Base-by-base conservation (phyloP, 2,329 filamentous ascomycete genomes). In the Cercospora citrullina region DNA sequence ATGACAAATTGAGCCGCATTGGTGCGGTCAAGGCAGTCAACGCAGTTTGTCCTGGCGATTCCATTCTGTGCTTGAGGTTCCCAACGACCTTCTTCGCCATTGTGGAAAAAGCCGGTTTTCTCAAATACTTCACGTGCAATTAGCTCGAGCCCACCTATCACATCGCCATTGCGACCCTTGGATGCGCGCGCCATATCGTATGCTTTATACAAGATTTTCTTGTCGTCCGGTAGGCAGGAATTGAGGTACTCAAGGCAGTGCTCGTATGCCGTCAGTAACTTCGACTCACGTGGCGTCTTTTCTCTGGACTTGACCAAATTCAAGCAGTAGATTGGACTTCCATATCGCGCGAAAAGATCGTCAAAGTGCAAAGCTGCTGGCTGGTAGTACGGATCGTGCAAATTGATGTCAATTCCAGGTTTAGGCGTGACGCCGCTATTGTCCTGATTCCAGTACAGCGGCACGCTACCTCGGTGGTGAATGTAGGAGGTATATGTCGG, bases 1-100 rank as follows among this genome's bases (percentile, higher is more conserved):
- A 99, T 96, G 31, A 99, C 94, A 74, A 98, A 99, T 77, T 99
- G 95, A 1, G 95, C 95, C 2, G 95, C 95, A 77, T 99, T 99
- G 8, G 95, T 99, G 23, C 95, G 90, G 79, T 99, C 95, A 1
- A 99, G 85, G 75, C 95, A 99, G 79, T 99, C 95, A 74, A 99
- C 98, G 78, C 95, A 99, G 77, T 99, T 99, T 0, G 95, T 99
- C 67, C 95, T 88, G 9, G 93, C 94, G 48, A 99, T 87, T 9
- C 95, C 95, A 72, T 97, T 97, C 77, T 99, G 95, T 1, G 95
- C 87, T 33, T 85, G 87, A 3, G 91, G 84, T 3, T 87, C 84
- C 21, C 86, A 87, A 45, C 88, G 87, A 2, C 85, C 84, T 36
- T 88, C 87, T 70, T 94, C 90, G 6, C 94, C 95, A 73, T 98